Base-by-base conservation (phyloP, 2,329 filamentous ascomycete species). In the Zymoseptoria tritici region DNA sequence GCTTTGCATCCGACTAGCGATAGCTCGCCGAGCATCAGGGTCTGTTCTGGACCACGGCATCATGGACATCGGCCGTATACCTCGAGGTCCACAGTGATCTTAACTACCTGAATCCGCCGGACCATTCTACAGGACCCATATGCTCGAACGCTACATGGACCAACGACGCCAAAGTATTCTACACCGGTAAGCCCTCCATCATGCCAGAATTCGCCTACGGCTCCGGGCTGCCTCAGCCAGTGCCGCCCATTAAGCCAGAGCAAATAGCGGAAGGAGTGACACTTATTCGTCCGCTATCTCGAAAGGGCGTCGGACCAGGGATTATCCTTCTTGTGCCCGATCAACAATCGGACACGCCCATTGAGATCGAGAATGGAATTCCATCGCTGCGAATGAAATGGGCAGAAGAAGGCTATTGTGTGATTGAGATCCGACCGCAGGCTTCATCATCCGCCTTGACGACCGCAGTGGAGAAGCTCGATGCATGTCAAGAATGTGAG, bases 391-490 rank as follows among this genome's bases (percentile, higher is more conserved):
- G 63, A 22, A 67, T 65, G 61, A 90, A 89, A 72, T 89, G 87
- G 87, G 86, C 85, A 0, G 86, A 90, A 68, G 87, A 90, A 70
- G 85, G 86, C 0, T 89, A 83, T 64, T 76, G 81, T 0, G 84
- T 89, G 2, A 83, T 77, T 0, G 80, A 87, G 69, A 69, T 88
- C 0, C 68, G 73, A 2, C 66, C 75, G 1, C 65, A 63, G n/a
- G 62, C 65, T 26, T 60, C 56, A 6, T 56, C 59, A 7, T 54
- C 64, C 26, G 49, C 63, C 6, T 8, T 64, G 21, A 54, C 62
- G 19, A 54, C 59, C 4, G 69, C 71, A 19, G 56, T 74, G 9
- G 59, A 64, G 0, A 60, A 59, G 8, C 58, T 73, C 26, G 53
- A 66, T 2, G 64, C 58, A 56, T 57, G 67, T 60, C 29, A 66